Evolutionary conservation across 2,329 filamentous ascomycete genomes (phyloP).

Genomic region (Coniella vitis): DNA sequence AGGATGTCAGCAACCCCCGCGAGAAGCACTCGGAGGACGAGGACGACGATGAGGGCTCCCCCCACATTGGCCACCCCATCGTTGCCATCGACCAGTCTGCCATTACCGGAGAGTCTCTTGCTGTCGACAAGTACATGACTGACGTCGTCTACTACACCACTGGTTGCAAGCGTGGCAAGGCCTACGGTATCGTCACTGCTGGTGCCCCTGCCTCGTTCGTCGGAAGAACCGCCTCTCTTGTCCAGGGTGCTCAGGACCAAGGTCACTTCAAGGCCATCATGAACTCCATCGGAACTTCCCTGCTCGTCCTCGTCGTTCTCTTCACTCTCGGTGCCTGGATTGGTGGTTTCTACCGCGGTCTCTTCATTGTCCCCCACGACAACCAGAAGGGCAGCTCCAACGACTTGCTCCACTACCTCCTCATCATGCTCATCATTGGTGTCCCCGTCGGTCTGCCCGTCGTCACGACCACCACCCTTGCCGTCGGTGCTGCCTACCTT

Average conservation of each 20-base stretch:
- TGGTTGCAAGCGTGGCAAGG: constrained; percentile 74
- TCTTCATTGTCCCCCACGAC: constrained; percentile 53
- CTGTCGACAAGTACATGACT: constrained; percentile 73
- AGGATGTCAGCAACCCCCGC: constrained; percentile 52
- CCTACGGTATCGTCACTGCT: constrained; percentile 60
- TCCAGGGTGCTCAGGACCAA: constrained; percentile 68
- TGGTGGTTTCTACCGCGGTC: constrained; percentile 69
- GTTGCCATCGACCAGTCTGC: constrained; percentile 71
- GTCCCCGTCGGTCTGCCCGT: constrained; percentile 75
- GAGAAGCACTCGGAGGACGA: constrained; percentile 53
- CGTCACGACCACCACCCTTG: constrained; percentile 70
- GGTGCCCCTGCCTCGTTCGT: constrained; percentile 69
- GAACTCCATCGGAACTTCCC: constrained; percentile 70
- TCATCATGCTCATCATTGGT: constrained; percentile 70
- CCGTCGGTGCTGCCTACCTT: constrained; percentile 70
- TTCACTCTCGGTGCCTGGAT: constrained; percentile 72
- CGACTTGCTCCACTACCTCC: constrained; percentile 61
- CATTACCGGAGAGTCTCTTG: constrained; percentile 74
- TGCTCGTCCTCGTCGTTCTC: constrained; percentile 71
- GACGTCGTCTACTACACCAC: constrained; percentile 73
- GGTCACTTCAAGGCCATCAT: constrained; percentile 77
- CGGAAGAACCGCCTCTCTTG: constrained; percentile 66
- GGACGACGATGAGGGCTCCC: constrained; percentile 42
- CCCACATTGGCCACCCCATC: constrained; percentile 59
- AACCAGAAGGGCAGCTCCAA: constrained; percentile 35